Evolutionary conservation across 2,329 filamentous ascomycete species (phyloP), one percentile per base, ranked within the genome.

Genomic region (Colletotrichum lini): DNA sequence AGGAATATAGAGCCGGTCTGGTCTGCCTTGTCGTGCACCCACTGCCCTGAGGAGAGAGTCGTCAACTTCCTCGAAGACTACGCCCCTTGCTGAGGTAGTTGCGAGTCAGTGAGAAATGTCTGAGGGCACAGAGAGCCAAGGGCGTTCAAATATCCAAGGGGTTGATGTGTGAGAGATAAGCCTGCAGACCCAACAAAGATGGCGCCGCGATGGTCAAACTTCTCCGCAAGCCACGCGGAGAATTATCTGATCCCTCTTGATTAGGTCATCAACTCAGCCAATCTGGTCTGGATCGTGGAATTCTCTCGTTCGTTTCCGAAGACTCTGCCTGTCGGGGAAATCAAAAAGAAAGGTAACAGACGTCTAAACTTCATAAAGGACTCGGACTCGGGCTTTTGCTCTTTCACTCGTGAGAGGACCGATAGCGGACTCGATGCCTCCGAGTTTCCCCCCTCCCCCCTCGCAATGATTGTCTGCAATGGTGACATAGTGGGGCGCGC

Each of bases 401-500:
- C 15, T n/a, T 15, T 44, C 38, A 12, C n/a, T 38, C n/a, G 13
- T 40, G 49, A 30, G 16, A 15, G n/a, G 4, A 68, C 69, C 58
- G 69, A 63, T 68, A 59, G 40, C 65, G 69, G 64, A 62, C 63
- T 9, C 35, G 35, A 9, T 35, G 30, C 30, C 30, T 9, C 30
- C 30, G 30, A 35, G 30, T 35, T 35, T 53, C 45, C 18, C 30
- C 54, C 58, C 35, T 15, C 21, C 54, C 58, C 44, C 58, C 23
- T 71, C 69, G 65, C 58, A 71, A 68, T 64, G 58, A 6, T 18
- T 59, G 47, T 54, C 58, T 57, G 52, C 59, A 59, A 71, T 64
- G 65, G 69, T 64, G 66, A 63, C 69, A 71, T 71, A 58, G 69
- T 64, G 69, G 69, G 69, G 69, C 69, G 69, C 65, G 69, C 69